Evolutionary conservation across 306 rosid genomes (phyloP).

Genomic region (Dryas alaskensis): DNA sequence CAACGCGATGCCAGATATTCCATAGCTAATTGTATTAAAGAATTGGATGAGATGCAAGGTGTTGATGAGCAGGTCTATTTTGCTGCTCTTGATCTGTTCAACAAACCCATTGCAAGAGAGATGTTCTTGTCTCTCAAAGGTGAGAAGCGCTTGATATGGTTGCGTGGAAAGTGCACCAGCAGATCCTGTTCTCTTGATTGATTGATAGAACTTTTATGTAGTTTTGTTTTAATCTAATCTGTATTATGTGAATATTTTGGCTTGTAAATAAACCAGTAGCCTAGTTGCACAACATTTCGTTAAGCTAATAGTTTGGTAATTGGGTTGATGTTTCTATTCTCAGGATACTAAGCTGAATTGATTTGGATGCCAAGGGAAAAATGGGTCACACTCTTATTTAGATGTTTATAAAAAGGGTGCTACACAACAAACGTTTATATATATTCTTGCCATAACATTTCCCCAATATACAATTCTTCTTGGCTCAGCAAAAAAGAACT

Average conservation of each 20-base stretch:
- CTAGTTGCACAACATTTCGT: not conserved
- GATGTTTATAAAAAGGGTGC: too few relatives aligned
- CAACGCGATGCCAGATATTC: constrained; percentile 47
- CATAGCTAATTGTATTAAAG: constrained; percentile 62
- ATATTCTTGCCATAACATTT: not conserved
- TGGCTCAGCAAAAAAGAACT: too few relatives aligned
- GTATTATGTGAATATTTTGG: not conserved
- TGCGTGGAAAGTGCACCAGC: constrained; percentile 48
- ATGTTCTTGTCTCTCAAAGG: constrained; percentile 62
- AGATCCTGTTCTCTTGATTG: constrained; percentile 27
- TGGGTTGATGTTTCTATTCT: not conserved
- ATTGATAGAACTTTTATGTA: not conserved
- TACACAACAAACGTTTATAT: not conserved
- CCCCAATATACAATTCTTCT: not conserved
- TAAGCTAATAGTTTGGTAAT: not conserved
- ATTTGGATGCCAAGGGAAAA: too few relatives aligned
- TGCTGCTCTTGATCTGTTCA: constrained; percentile 66
- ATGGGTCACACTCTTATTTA: too few relatives aligned
- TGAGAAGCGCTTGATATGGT: constrained; percentile 63
- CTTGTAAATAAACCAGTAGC: not conserved
- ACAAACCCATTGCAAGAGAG: constrained; percentile 64
- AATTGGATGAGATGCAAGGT: constrained; percentile 56
- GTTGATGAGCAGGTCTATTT: constrained; percentile 59
- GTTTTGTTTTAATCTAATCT: not conserved
- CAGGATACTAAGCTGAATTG: too few relatives aligned